Conservation (phyloP, 2,329 filamentous ascomycete species). For the Penicillium hordei region DNA sequence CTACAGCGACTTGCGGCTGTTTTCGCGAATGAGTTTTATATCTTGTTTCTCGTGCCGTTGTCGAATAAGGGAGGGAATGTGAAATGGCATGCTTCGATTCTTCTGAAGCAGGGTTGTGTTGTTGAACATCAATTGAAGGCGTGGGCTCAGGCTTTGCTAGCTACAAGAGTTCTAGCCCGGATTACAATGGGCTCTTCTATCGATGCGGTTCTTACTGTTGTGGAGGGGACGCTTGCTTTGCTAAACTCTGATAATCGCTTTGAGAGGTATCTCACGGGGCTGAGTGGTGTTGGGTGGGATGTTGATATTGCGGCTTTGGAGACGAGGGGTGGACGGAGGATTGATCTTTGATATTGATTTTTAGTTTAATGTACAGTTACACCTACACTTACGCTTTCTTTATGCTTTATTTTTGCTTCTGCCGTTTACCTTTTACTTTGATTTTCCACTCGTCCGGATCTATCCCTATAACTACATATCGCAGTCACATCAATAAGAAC, state of each 20-base stretch:
- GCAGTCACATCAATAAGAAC: background rate
- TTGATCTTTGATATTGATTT: constrained; percentile 18
- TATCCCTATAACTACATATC: background rate
- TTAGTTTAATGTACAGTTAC: background rate
- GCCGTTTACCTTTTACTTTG: background rate
- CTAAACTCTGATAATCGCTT: constrained; percentile 46
- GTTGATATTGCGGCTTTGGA: constrained; percentile 64
- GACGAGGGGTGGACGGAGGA: constrained; percentile 55
- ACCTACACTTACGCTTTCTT: background rate
- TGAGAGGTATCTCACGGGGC: constrained; percentile 41
- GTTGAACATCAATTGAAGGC: constrained; percentile 57
- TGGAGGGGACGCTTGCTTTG: constrained; percentile 46
- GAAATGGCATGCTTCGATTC: constrained; percentile 53
- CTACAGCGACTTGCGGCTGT: constrained; percentile 51
- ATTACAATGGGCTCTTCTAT: background rate
- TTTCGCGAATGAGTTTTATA: constrained; percentile 56
- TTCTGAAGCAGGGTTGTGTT: constrained; percentile 60
- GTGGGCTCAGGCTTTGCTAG: constrained; percentile 61
- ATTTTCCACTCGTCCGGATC: background rate
- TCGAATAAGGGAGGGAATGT: background rate
- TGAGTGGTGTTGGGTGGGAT: constrained; percentile 64
- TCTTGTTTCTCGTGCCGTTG: constrained; percentile 57
- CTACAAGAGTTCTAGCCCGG: constrained; percentile 36
- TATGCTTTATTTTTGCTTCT: background rate
- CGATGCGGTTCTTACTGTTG: constrained; percentile 31